phyloP scores from a whole-genome alignment of 2,329 filamentous ascomycete species.

The Neonectria coccinea region DNA sequence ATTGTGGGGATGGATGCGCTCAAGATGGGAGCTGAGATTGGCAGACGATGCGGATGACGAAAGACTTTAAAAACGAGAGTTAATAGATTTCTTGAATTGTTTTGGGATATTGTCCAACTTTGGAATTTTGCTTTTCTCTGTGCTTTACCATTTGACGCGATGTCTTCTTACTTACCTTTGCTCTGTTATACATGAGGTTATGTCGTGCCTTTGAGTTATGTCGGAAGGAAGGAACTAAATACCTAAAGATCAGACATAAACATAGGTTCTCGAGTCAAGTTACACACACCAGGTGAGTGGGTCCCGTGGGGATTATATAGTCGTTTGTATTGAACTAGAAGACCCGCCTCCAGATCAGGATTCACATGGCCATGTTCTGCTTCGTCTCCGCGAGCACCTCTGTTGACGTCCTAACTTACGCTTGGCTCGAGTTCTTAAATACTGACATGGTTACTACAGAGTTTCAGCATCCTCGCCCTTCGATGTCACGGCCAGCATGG shows the following conservation, averaged over 20 bases:
- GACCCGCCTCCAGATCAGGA: too few species aligned
- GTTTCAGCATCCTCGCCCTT: too few species aligned
- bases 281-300: too few species aligned
- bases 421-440: too few species aligned
- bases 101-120: constrained; percentile 7
- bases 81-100: constrained; percentile 44
- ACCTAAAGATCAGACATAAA: not conserved
- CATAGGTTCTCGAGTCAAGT: too few species aligned
- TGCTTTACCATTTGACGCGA: not conserved
- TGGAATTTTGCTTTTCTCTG: not conserved
- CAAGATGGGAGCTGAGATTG: constrained; percentile 30
- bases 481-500: too few species aligned
- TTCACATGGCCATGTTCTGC: too few species aligned
- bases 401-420: too few species aligned
- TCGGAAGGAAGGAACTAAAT: not conserved
- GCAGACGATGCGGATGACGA: constrained; percentile 29
- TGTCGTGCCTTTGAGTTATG: not conserved
- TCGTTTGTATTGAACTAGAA: too few species aligned
- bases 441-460: too few species aligned
- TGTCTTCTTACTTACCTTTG: not conserved
- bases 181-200: not conserved
- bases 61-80: constrained; percentile 42
- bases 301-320: too few species aligned
- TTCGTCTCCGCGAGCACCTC: too few species aligned
- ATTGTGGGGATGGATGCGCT: constrained; percentile 19